phyloP scores from a whole-genome alignment of 2,329 filamentous ascomycete species.

The Ascochyta lentis region DNA sequence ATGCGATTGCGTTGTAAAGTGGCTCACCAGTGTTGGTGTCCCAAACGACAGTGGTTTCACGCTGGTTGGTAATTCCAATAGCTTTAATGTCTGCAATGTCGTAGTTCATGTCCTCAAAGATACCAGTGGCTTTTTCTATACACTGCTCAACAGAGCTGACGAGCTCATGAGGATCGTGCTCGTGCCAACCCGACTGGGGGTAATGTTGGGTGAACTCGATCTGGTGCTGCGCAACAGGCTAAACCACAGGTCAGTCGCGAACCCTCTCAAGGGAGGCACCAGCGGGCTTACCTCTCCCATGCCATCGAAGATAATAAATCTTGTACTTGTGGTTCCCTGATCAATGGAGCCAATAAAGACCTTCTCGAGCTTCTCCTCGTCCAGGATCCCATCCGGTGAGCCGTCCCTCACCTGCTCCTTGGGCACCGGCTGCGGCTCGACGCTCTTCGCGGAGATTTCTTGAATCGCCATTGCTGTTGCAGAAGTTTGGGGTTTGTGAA shows the following conservation, averaged over 20 bases:
- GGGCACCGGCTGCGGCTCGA: constrained; percentile 43
- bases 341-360: constrained; percentile 88
- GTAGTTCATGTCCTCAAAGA: constrained; percentile 75
- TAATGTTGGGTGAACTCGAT: constrained; percentile 87
- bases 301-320: constrained; percentile 89
- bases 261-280: background rate
- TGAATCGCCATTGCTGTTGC: constrained; percentile 35
- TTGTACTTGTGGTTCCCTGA: constrained; percentile 86
- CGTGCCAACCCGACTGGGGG: constrained; percentile 87
- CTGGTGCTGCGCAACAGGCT: constrained; percentile 82
- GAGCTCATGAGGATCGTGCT: constrained; percentile 82
- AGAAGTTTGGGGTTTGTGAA: constrained; percentile 4
- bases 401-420: constrained; percentile 37
- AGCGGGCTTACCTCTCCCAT: constrained; percentile 58
- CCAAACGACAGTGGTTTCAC: constrained; percentile 88
- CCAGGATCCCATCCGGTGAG: constrained; percentile 27
- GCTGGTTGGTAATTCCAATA: constrained; percentile 88
- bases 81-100: constrained; percentile 72
- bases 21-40: constrained; percentile 80
- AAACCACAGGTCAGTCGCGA: constrained; percentile 2
- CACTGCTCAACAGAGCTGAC: constrained; percentile 77
- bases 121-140: constrained; percentile 75
- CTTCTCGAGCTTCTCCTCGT: constrained; percentile 52
- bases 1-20: constrained; percentile 84
- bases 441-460: constrained; percentile 32